A percentile compares a stretch with the other conserved stretches of the same genome.
phyloP scores from a whole-genome alignment of 805 yeast genomes.

The Clavispora phyllophila region DNA sequence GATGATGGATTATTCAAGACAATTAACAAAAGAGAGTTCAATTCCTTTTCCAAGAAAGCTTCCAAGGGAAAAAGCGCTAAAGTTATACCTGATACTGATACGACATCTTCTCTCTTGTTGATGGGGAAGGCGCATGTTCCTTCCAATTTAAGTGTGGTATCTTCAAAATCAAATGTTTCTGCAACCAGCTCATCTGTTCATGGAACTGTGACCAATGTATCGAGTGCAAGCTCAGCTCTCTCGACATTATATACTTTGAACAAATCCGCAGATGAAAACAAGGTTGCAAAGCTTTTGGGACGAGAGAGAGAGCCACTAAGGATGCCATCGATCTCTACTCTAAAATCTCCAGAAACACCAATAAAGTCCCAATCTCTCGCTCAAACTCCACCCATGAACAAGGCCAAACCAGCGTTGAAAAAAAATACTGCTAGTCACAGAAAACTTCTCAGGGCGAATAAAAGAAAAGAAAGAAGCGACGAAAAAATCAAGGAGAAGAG shows the following conservation, averaged over 20 bases:
- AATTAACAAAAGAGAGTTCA: constrained; percentile 7
- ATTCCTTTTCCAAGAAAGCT: constrained; percentile 1
- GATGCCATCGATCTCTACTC: background rate
- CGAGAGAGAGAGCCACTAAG: background rate
- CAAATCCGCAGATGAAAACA: constrained; percentile 16
- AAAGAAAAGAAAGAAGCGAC: background rate
- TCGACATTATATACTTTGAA: constrained; percentile 35
- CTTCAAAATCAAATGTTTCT: constrained; percentile 21
- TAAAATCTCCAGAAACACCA: background rate
- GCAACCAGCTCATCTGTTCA: constrained; percentile 31
- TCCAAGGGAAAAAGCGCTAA: background rate
- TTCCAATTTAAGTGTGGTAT: background rate
- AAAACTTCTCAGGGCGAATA: background rate
- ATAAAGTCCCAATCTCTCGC: background rate
- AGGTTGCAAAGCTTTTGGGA: background rate
- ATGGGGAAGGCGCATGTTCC: constrained; percentile 12
- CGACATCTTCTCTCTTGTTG: constrained; percentile 24
- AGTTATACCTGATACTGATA: constrained; percentile 1
- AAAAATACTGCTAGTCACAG: background rate
- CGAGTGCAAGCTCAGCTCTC: constrained; percentile 27
- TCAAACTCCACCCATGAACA: background rate
- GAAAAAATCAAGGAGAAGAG: constrained; percentile 5
- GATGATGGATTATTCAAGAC: constrained; percentile 55
- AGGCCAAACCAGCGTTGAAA: background rate
- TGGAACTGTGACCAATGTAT: constrained; percentile 31